Percentiles rank a stretch among this genome's conserved stretches.
phyloP scores from a whole-genome alignment of 345 rosid species.

The Moricandia arvensis region DNA sequence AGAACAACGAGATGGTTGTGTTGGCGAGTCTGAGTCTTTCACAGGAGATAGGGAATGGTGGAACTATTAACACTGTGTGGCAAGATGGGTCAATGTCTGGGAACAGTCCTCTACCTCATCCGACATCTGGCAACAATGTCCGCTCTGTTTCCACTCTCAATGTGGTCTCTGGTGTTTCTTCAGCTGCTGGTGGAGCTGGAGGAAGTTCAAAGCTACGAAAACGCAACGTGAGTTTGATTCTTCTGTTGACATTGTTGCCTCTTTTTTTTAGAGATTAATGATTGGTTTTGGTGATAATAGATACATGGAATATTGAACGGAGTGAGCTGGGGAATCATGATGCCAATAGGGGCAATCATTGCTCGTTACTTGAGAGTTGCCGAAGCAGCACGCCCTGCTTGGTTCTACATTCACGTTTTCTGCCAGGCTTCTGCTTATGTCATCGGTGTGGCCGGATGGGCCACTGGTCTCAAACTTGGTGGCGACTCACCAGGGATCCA shows the following conservation, averaged over 20 bases:
- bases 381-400: conserved; percentile 71
- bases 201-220: conserved; percentile 49
- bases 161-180: conserved; percentile 56
- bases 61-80: conserved; percentile 73
- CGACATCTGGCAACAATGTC: conserved; percentile 53
- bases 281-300: conserved; percentile 38
- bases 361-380: conserved; percentile 84
- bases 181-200: conserved; percentile 35
- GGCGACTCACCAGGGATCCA: conserved; percentile 59
- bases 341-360: conserved; percentile 70
- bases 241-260: conserved; percentile 37
- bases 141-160: conserved; percentile 60
- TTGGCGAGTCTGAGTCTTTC: conserved; percentile 58
- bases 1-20: conserved; percentile 61
- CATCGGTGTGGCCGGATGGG: conserved; percentile 88
- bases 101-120: conserved; percentile 43
- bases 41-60: conserved; percentile 26
- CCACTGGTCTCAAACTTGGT: conserved; percentile 87
- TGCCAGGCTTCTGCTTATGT: conserved; percentile 77
- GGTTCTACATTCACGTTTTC: conserved; percentile 82
- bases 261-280: conserved; percentile 29
- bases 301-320: conserved; percentile 79
- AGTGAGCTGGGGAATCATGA: conserved; percentile 83
- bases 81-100: conserved; percentile 70
- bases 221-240: conserved; percentile 52